A percentile compares a stretch with the other conserved stretches of the same genome.
Evolutionary conservation across 176 grass and related monocot genomes (phyloP).

Genomic region (Zoysia pacifica): DNA sequence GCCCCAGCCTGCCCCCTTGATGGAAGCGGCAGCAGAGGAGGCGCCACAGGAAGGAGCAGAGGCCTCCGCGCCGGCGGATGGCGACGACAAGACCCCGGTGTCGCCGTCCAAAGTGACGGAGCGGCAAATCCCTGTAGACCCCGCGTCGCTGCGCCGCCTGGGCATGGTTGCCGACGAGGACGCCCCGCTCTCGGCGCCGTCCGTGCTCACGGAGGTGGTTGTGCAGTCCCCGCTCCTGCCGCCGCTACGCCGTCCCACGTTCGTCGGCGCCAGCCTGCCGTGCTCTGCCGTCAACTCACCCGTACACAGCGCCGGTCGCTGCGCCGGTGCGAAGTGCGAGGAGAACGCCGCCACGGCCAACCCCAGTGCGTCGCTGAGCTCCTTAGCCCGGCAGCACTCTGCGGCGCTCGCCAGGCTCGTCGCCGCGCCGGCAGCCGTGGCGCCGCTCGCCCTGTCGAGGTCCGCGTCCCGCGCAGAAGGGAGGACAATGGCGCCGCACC

Average conservation of each 20-base stretch:
- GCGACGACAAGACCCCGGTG: slow-evolving; percentile 14
- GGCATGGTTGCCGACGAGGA: slow-evolving; percentile 60
- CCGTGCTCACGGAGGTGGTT: slow-evolving; percentile 61
- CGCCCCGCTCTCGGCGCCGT: slow-evolving; percentile 56
- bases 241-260: slow-evolving; percentile 53
- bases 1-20: background rate
- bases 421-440: background rate
- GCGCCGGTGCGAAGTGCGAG: slow-evolving; percentile 26
- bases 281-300: slow-evolving; percentile 60
- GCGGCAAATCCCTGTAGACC: slow-evolving; percentile 75
- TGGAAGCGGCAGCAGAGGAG: background rate
- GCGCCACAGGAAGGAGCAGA: background rate
- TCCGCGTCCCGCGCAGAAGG: slow-evolving; percentile 74
- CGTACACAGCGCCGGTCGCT: slow-evolving; percentile 7
- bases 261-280: slow-evolving; percentile 69
- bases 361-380: slow-evolving; percentile 22
- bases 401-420: slow-evolving; percentile 52
- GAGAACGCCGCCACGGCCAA: slow-evolving; percentile 9
- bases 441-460: slow-evolving; percentile 10
- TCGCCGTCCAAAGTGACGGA: slow-evolving; percentile 58
- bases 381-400: slow-evolving; percentile 61
- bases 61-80: background rate
- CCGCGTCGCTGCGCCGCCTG: slow-evolving; percentile 60
- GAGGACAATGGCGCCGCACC: slow-evolving; percentile 45
- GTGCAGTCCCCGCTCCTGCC: slow-evolving; percentile 52